A percentile compares a stretch with the other conserved stretches of the same genome.
These are phyloP conservation scores for Leccinellum albellum DNA, from an alignment of 768 basidiomycete species.

Conservation along the genomic window DNA sequence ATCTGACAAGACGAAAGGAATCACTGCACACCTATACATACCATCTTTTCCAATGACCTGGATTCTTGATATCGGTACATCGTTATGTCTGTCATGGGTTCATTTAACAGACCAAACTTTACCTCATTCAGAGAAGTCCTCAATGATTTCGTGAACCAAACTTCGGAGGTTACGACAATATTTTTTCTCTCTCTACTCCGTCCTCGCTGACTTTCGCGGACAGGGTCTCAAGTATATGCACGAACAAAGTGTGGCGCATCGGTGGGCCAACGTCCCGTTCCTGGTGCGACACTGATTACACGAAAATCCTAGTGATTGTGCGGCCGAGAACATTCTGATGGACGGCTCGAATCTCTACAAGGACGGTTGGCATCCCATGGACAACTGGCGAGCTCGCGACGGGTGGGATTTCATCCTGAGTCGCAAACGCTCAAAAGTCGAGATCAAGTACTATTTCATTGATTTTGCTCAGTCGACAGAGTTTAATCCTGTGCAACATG, in stretches of 20 bases:
- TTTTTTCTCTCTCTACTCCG: fast-evolving
- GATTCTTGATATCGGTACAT: slow-evolving; percentile 11
- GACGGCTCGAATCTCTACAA: slow-evolving; percentile 26
- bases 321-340: slow-evolving; percentile 30
- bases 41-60: slow-evolving; percentile 4
- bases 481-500: slow-evolving; percentile 13
- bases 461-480: slow-evolving; percentile 34
- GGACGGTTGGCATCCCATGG: slow-evolving; percentile 26
- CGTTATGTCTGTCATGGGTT: slow-evolving; percentile 27
- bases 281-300: fast-evolving
- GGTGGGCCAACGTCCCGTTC: slow-evolving; percentile 16
- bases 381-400: slow-evolving; percentile 9
- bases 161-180: slow-evolving; percentile 23
- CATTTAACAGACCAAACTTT: slow-evolving; percentile 23
- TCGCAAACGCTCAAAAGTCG: slow-evolving; percentile 23
- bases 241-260: slow-evolving; percentile 31
- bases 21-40: slow-evolving; percentile 23
- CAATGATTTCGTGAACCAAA: slow-evolving; percentile 29
- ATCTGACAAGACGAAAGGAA: slow-evolving; percentile 9
- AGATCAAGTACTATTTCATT: slow-evolving; percentile 33
- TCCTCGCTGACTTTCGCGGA: neutral
- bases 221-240: slow-evolving; percentile 38
- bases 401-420: slow-evolving; percentile 8
- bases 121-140: slow-evolving; percentile 23
- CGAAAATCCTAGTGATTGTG: slow-evolving; percentile 22